Evolutionary conservation across 2,329 filamentous ascomycete species (phyloP), one percentile per base, ranked within the genome.

Genomic region (Trichoderma brevicompactum): DNA sequence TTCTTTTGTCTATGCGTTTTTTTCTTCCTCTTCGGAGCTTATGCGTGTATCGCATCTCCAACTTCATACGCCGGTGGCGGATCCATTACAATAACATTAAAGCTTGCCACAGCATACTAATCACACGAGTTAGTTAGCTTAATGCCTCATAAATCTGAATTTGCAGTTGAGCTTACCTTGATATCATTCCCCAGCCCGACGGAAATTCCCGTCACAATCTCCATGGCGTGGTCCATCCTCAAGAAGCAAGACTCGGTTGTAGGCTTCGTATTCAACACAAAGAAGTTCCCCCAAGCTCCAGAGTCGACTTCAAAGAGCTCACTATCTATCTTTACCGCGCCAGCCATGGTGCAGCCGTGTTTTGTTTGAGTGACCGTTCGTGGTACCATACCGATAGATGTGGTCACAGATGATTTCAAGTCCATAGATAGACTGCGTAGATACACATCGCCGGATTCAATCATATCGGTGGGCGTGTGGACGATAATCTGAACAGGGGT

Each of bases 271-370:
- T 64, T 55, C 17, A 64, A n/a, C 40, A 64, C 43, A 10, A 64
- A 54, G 28, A 64, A 64, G 34, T 64, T 64, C 2, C 60, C 60
- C 60, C 60, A 64, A 4, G 50, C 60, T n/a, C 60, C 60, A 19
- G 60, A 55, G 17, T 64, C 50, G 3, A 64, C 32, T 19, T 48
- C 60, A 19, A 64, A 64, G 13, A 54, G 40, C 50, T 64, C 60
- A 23, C 41, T 64, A 12, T 55, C 50, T 48, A 64, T 48, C 34
- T 48, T 54, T 9, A 64, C 50, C 1, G 50, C 60, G 8, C 60
- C 60, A 13, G 49, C 49, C 60, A 64, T 64, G 60, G 50, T 55
- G 50, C 50, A 46, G 9, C 60, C 60, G 34, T 55, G 60, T 7
- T n/a, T 9, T 36, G n/a, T 64, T 17, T 64, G 50, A 2, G 60